Conservation (phyloP, 441 rosid genomes). For the Gossypium davidsonii region DNA sequence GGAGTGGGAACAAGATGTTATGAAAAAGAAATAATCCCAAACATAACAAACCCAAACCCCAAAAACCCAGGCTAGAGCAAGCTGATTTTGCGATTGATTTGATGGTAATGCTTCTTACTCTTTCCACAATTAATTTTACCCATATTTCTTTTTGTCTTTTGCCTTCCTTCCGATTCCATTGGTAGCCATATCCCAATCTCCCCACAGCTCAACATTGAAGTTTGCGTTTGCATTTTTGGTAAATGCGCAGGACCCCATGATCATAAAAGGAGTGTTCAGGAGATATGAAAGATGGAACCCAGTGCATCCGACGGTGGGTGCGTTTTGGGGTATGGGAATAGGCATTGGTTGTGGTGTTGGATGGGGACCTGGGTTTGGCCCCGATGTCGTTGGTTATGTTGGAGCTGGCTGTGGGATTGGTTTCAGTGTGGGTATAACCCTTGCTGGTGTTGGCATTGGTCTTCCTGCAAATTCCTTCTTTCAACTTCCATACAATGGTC, state of each 20-base stretch:
- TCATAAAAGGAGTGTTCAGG: constrained; percentile 72
- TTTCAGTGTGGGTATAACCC: constrained; percentile 78
- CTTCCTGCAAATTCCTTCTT: constrained; percentile 71
- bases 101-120: background rate
- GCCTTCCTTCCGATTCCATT: background rate
- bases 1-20: background rate
- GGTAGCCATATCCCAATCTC: background rate
- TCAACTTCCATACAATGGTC: constrained; percentile 54
- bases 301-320: constrained; percentile 82
- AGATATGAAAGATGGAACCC: constrained; percentile 89
- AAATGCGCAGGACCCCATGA: constrained; percentile 46
- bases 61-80: background rate
- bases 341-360: constrained; percentile 94
- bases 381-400: constrained; percentile 80
- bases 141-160: background rate
- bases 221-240: background rate
- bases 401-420: constrained; percentile 95
- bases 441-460: constrained; percentile 82
- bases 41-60: background rate
- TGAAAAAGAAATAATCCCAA: background rate
- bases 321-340: constrained; percentile 94
- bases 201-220: background rate
- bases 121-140: no score
- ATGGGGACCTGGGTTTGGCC: constrained; percentile 98
- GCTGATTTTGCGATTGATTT: background rate